Evolutionary conservation across 1,284 basidiomycete genomes (phyloP), one percentile per base, ranked within the genome.

Genomic region (Sphaerobolus stellatus): DNA sequence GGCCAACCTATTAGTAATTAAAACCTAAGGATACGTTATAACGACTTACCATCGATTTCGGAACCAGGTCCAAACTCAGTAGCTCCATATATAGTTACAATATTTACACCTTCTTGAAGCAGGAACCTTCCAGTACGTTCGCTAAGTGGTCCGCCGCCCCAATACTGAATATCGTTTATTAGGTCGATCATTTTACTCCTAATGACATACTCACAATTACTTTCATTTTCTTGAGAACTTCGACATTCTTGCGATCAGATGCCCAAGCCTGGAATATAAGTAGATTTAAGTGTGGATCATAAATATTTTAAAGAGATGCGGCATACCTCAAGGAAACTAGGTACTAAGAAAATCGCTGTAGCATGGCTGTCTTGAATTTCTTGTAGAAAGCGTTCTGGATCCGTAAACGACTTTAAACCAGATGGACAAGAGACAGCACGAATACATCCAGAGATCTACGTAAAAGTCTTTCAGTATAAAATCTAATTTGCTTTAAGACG

Each of bases 261-360:
- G 33, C 33, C 33, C 33, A 36, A 11, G 33, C 18, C 33, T 36
- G 33, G 33, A 2, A 1, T 3, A 47, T n/a, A n/a, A n/a, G 24
- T 31, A 11, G 24, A 48, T 8, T 24, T 14, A 29, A 24, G n/a
- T n/a, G n/a, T n/a, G n/a, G n/a, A n/a, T n/a, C n/a, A n/a, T n/a
- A n/a, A n/a, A n/a, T n/a, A n/a, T n/a, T n/a, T n/a, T 16, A 29
- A 30, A n/a, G 16, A n/a, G 49, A 9, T 27, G 20, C 24, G 9
- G 28, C 52, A 18, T 34, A 68, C 69, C 60, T 71, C 68, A 41
- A 69, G 41, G 36, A 70, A 65, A 16, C 57, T 57, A 1, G 68
- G 70, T 5, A 67, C 60, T 47, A 58, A 61, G 30, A 65, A 62
- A 2, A 65, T 47, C 13, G 63, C 46, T 33, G 68, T 57, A 40